Base-by-base conservation (phyloP, 176 grass and related monocot genomes). In the Alopecurus myosuroides region DNA sequence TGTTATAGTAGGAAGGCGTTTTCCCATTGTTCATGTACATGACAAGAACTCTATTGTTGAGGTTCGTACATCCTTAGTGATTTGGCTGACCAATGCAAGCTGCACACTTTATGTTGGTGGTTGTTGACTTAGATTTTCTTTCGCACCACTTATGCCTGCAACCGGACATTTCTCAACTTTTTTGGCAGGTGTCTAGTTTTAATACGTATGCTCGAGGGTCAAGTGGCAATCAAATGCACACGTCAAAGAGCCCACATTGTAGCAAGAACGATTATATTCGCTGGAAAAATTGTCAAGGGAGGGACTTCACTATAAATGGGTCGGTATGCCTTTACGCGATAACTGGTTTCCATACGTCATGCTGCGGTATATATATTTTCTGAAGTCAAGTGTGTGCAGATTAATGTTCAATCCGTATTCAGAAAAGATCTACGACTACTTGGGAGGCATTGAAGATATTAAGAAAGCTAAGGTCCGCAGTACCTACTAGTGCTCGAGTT, bases 271-370 rank as follows among this genome's bases (percentile, higher is more conserved):
- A 99, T 94, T 88, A 89, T 89, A 6, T 88, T 67, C 89, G 93
- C 33, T 99, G 97, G 97, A 94, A 76, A 85, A 99, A 99, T 25
- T 99, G 93, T 79, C 89, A 94, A 77, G 44, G 67, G 69, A 82
- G 97, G 75, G 93, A 99, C 63, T 99, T 99, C 75, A 99, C 97
- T 66, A 96, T 99, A 85, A 99, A 99, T 28, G 93, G 93, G 97
- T 91, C 74, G 64, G 68, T 86, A 46, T 26, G 77, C 80, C 46
- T 88, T 53, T 39, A 50, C 60, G 6, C 17, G 40, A 39, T 85
- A 55, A 78, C 34, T 70, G 23, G 6, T 67, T 61, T 73, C 53
- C 39, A 68, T 79, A 56, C 55, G 60, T 19, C 70, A 84, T 57
- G 12, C 57, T 82, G 30, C 35, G 53, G 34, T 55, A 77, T 64